These are phyloP conservation scores for Aspergillus quadricinctus DNA, from an alignment of 2,329 filamentous ascomycete genomes.

Conservation along the genomic window DNA sequence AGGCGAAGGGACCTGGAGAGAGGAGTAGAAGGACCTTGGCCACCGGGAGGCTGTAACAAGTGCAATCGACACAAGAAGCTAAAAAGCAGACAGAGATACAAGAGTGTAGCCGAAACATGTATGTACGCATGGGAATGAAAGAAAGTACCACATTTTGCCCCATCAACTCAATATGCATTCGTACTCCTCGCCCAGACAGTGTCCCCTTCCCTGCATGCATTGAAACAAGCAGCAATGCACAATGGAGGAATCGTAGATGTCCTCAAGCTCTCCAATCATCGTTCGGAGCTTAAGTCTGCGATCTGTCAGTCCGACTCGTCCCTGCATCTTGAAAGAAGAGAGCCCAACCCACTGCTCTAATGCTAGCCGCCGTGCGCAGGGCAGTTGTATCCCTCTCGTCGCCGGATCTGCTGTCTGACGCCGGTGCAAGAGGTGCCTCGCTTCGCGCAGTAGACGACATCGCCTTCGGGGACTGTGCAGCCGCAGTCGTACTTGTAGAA, in stretches of 20 bases:
- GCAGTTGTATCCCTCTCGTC: slow-evolving; percentile 32
- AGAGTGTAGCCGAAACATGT: neutral
- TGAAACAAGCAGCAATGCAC: neutral
- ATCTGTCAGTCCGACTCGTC: neutral
- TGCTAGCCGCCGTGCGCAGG: slow-evolving; percentile 24
- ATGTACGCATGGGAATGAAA: neutral
- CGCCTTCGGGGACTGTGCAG: slow-evolving; percentile 29
- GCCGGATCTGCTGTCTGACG: slow-evolving; percentile 29
- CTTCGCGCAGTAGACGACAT: slow-evolving; percentile 33
- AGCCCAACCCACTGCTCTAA: neutral
- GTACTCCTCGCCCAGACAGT: neutral
- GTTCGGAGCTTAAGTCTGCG: neutral
- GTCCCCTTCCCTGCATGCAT: neutral
- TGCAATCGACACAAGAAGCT: neutral
- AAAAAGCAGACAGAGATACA: neutral
- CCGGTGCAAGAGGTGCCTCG: slow-evolving; percentile 29
- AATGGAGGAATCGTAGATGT: neutral
- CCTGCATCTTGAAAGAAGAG: neutral
- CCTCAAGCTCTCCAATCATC: neutral
- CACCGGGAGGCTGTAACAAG: neutral
- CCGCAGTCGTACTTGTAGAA: slow-evolving; percentile 36
- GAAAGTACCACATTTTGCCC: neutral
- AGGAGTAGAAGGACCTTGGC: neutral
- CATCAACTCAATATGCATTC: neutral
- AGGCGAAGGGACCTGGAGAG: neutral